Evolutionary conservation across 1,139 yeast species (phyloP).

Genomic region (Zygosaccharomyces pseudobailii): DNA sequence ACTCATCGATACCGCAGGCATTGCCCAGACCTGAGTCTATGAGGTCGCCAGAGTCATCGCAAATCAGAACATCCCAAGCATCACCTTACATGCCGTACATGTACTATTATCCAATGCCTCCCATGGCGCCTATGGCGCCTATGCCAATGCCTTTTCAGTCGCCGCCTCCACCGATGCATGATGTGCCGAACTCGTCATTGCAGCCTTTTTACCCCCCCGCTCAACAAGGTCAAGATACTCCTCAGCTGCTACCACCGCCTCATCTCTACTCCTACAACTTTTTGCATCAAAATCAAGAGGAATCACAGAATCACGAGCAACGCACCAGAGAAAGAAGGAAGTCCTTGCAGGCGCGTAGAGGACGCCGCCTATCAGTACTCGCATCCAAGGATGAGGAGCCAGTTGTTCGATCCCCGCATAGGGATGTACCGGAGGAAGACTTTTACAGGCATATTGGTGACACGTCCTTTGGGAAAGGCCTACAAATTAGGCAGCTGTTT

Average conservation of each 20-base stretch:
- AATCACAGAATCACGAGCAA: conserved; percentile 2
- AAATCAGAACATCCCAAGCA: conserved; percentile 1
- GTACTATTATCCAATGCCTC: conserved; percentile 24
- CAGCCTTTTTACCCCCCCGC: conserved; percentile 27
- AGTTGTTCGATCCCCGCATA: conserved; percentile 30
- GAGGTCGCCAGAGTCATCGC: neutral
- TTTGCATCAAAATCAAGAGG: conserved; percentile 8
- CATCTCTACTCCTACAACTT: conserved; percentile 19
- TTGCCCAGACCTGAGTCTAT: neutral
- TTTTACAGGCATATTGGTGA: conserved; percentile 32
- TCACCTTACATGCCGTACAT: conserved; percentile 21
- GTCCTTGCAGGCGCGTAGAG: conserved; percentile 25
- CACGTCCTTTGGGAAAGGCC: conserved; percentile 25
- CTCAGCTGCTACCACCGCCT: conserved; percentile 27
- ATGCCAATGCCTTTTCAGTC: conserved; percentile 1
- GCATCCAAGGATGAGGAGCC: conserved; percentile 15
- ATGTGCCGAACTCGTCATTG: conserved; percentile 24
- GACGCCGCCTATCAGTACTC: conserved; percentile 12
- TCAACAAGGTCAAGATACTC: conserved; percentile 8
- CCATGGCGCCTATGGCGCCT: conserved; percentile 8
- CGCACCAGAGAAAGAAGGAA: conserved; percentile 17
- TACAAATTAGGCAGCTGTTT: conserved; percentile 31
- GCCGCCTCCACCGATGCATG: conserved; percentile 13
- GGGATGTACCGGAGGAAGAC: conserved; percentile 31
- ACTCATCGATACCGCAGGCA: conserved; percentile 18